Conservation (phyloP, 2,329 filamentous ascomycete species). For the Plenodomus tracheiphilus region DNA sequence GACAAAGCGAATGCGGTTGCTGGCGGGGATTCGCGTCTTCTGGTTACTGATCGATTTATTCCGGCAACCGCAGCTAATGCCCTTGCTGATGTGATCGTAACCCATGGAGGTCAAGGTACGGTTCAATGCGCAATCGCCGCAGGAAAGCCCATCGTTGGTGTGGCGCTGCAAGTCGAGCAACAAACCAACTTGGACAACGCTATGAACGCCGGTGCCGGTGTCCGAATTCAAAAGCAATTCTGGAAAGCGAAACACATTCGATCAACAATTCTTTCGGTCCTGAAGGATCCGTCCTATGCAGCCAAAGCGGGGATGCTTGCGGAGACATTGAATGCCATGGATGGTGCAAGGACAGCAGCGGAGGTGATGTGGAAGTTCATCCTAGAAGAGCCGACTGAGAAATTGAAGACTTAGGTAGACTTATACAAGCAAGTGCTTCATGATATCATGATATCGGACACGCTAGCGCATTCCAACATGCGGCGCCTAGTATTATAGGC, state of each 20-base stretch:
- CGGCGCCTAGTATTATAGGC: too few relatives aligned
- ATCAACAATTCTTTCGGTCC: conserved; percentile 25
- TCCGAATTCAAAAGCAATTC: conserved; percentile 32
- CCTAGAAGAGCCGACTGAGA: conserved; percentile 20
- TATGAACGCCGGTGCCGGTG: conserved; percentile 36
- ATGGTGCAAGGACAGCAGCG: conserved; percentile 33
- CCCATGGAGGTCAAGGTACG: conserved; percentile 39
- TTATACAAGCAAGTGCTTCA: not conserved
- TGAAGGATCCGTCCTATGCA: conserved; percentile 30
- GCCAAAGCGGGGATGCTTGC: conserved; percentile 26
- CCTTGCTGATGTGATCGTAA: conserved; percentile 33
- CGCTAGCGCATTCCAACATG: too few relatives aligned
- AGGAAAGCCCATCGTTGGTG: conserved; percentile 37
- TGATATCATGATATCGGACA: conserved; percentile 9
- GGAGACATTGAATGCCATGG: conserved; percentile 33
- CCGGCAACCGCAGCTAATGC: conserved; percentile 32
- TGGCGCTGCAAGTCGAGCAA: conserved; percentile 39
- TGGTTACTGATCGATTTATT: conserved; percentile 38
- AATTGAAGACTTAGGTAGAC: conserved; percentile 10
- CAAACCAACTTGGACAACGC: conserved; percentile 41
- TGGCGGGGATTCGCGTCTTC: conserved; percentile 26
- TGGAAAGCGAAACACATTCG: conserved; percentile 36
- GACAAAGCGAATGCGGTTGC: conserved; percentile 28
- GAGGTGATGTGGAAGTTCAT: conserved; percentile 40
- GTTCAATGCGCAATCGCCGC: conserved; percentile 37